Conservation (phyloP, 768 basidiomycete genomes). For the Amanita pallidorosea region DNA sequence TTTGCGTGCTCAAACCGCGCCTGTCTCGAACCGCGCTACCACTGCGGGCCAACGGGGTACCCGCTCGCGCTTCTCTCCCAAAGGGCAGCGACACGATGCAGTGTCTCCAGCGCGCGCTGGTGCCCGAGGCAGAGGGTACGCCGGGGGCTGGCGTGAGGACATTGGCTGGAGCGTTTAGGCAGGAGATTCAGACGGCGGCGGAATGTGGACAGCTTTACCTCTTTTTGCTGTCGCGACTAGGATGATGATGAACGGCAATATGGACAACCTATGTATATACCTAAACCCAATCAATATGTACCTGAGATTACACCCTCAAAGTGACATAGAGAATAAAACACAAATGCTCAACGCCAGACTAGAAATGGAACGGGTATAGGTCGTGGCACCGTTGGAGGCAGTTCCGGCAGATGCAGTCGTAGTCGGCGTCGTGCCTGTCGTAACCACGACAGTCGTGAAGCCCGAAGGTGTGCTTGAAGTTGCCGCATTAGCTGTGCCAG, state of each 20-base stretch:
- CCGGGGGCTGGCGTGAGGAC: constrained; percentile 15
- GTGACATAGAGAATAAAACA: background rate
- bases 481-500: no score
- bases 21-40: constrained; percentile 33
- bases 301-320: background rate
- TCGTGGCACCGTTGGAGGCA: background rate
- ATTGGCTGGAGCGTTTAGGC: constrained; percentile 19
- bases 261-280: background rate
- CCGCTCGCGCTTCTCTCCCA: constrained; percentile 24
- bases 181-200: constrained; percentile 16
- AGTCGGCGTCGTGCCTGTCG: background rate
- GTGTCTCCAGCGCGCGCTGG: constrained; percentile 31
- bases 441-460: background rate
- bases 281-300: background rate
- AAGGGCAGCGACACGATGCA: constrained; percentile 31
- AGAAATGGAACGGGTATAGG: background rate
- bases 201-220: constrained; percentile 21
- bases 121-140: constrained; percentile 21
- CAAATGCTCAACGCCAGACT: background rate
- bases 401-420: background rate
- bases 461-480: background rate
- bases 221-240: background rate
- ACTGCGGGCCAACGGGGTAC: constrained; percentile 33
- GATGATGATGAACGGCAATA: no score
- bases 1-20: constrained; percentile 9